Base-by-base conservation (phyloP, 495 filamentous ascomycete species). In the Neurospora terricola region DNA sequence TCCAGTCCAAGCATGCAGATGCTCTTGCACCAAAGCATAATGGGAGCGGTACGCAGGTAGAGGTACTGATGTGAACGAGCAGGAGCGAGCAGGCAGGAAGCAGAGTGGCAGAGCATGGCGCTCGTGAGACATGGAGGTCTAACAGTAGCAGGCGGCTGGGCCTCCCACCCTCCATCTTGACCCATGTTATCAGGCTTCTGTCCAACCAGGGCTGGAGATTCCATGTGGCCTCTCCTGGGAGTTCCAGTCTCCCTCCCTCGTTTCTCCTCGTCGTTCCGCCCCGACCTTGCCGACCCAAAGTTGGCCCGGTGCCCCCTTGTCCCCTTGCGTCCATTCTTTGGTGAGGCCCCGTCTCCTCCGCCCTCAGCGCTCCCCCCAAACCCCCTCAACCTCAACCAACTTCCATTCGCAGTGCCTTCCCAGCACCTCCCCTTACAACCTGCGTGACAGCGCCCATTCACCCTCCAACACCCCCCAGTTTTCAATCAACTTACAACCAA, bases 381-480 rank as follows among this genome's bases (percentile, higher is more conserved):
- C 75, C 75, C 73, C 75, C 74, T 75, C 77, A 79, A 79, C 78
- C 77, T 76, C 78, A 69, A 71, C 73, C 75, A 71, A 75, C 62
- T 69, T 70, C n/a, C n/a, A n/a, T n/a, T n/a, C 73, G 48, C 30
- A 23, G n/a, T 27, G 21, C 62, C 23, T 62, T 59, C 40, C 72
- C 72, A 48, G 69, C 72, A 40, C 72, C 73, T 78, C 74, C 72
- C 75, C 77, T 80, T 82, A 75, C 82, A 80, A 79, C 75, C 73
- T 76, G 73, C 79, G 78, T 77, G 78, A 79, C 76, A 76, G 76
- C 73, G 73, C 75, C 74, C 77, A 71, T 75, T 73, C 73, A n/a
- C 72, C 77, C 75, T 75, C 76, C 77, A 75, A 72, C 54, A 30
- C 54, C 54, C 54, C 54, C 54, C 54, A 74, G 45, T 75, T 74